A percentile compares a stretch with the other conserved stretches of the same genome.
These are phyloP conservation scores for Candida caryicola DNA, from an alignment of 805 yeast species.

Conservation along the genomic window DNA sequence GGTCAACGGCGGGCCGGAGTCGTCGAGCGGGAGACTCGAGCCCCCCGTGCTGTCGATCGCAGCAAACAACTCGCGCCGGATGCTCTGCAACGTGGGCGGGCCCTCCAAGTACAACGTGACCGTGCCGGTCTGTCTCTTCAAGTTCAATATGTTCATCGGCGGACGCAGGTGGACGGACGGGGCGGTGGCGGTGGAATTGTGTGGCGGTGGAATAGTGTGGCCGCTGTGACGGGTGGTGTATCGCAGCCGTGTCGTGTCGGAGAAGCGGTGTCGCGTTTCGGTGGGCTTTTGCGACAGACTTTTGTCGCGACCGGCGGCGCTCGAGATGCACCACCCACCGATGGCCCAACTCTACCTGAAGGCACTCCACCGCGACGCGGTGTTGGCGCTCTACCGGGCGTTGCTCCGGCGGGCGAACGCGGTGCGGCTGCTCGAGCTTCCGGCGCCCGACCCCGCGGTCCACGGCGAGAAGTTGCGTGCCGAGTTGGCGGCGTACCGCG, in stretches of 20 bases:
- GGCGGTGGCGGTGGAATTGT: too few relatives aligned
- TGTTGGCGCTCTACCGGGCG: constrained; percentile 3
- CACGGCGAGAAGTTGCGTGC: not conserved
- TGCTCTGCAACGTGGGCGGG: constrained; percentile 16
- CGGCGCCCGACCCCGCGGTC: not conserved
- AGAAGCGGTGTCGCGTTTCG: too few relatives aligned
- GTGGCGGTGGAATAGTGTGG: too few relatives aligned
- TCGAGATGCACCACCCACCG: too few relatives aligned
- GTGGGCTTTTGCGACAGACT: too few relatives aligned
- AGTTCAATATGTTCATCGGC: constrained; percentile 37
- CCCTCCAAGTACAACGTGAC: constrained; percentile 24
- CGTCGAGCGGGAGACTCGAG: too few relatives aligned
- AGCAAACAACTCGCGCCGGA: constrained; percentile 26
- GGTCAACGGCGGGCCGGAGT: too few relatives aligned
- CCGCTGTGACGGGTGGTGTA: too few relatives aligned
- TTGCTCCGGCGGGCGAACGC: constrained; percentile 1
- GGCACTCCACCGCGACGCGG: constrained; percentile 1
- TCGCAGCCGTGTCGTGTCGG: too few relatives aligned
- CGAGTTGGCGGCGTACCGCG: constrained; percentile 1
- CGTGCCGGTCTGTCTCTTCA: constrained; percentile 32
- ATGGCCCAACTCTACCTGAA: constrained; percentile 2
- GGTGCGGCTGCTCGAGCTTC: not conserved
- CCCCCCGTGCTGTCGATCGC: constrained; percentile 52
- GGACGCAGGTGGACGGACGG: too few relatives aligned
- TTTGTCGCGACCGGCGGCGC: too few relatives aligned